Base-by-base conservation (phyloP, 2,329 filamentous ascomycete genomes). In the Fusarium buharicum region DNA sequence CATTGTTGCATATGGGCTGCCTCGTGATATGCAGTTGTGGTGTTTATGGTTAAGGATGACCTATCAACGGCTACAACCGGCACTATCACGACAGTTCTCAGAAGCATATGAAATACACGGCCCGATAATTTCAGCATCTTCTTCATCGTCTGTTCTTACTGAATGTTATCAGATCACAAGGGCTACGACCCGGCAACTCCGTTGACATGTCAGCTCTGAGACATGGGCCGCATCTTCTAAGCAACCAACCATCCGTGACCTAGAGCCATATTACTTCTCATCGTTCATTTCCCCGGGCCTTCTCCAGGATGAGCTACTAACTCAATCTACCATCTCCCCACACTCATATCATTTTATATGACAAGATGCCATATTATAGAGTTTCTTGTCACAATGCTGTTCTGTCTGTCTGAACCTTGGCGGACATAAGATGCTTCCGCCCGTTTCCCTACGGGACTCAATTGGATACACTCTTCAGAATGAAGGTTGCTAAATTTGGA, bases 201-300 rank as follows among this genome's bases (percentile, higher is more conserved):
- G 30, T 41, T 31, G 17, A 14, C 48, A 46, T 47, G 3, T 14
- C 1, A 22, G 16, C 13, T 33, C 27, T 14, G 30, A 27, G 12
- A 52, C 43, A 31, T 11, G 8, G 10, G 28, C 36, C 20, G 49
- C 41, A 31, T 6, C 12, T 36, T 34, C 22, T 57, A 45, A 28
- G 11, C n/a, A n/a, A n/a, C n/a, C n/a, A n/a, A n/a, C n/a, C n/a
- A n/a, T n/a, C n/a, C n/a, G n/a, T n/a, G n/a, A n/a, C n/a, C n/a
- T n/a, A n/a, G n/a, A n/a, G n/a, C n/a, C 50, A 45, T 27, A 10
- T 6, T 27, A 38, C 33, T 30, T 44, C 24, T 24, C 18, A 24
- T 18, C 30, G 24, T 11, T 45, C 6, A 46, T 17, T 62, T 59
- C 58, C 53, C 59, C 57, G 49, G 53, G 57, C 46, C 62, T 61